Evolutionary conservation across 495 filamentous ascomycete genomes (phyloP), one percentile per base, ranked within the genome.

Genomic region (Xylaria palmicola): DNA sequence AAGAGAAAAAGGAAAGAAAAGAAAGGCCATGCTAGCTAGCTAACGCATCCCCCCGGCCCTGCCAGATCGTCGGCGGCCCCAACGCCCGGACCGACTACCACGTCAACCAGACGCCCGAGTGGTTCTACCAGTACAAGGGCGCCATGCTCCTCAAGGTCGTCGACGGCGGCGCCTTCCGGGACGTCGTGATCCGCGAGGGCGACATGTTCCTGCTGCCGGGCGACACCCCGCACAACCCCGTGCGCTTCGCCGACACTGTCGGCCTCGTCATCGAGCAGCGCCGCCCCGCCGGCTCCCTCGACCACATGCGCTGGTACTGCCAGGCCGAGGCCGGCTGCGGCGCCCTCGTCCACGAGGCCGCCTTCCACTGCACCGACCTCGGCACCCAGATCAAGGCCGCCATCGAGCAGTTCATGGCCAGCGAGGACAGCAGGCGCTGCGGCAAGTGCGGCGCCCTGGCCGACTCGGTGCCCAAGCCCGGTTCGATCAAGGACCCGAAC

Each of bases 51-150:
- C 20, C 59, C 47, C 51, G n/a, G n/a, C n/a, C 22, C 30, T 22
- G 12, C 15, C 66, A 90, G 91, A 92, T 98, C 63, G 93, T 98
- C 57, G 94, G 94, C 67, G 95, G 94, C 13, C 94, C 94, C 56
- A 98, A 98, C 74, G 91, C 91, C 15, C 87, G 94, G 62, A 96
- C 92, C 51, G 95, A 98, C 81, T 98, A 96, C 79, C 94, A 98
- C 81, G 96, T 98, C 80, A 98, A 98, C 79, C 79, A 86, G 52
- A 98, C 94, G 0, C 86, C 94, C 6, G 94, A 98, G 69, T 98
- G 92, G 85, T 98, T 98, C 83, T 98, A 95, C 81, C 93, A 97
- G 72, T 90, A 97, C 80, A 85, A 86, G 59, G 94, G 94, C 49
- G 85, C 85, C 26, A 97, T 98, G 94, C 79, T 97, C 19, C 86